These are phyloP conservation scores for Hydnomerulius pinastri DNA, from an alignment of 768 basidiomycete species.

Conservation along the genomic window DNA sequence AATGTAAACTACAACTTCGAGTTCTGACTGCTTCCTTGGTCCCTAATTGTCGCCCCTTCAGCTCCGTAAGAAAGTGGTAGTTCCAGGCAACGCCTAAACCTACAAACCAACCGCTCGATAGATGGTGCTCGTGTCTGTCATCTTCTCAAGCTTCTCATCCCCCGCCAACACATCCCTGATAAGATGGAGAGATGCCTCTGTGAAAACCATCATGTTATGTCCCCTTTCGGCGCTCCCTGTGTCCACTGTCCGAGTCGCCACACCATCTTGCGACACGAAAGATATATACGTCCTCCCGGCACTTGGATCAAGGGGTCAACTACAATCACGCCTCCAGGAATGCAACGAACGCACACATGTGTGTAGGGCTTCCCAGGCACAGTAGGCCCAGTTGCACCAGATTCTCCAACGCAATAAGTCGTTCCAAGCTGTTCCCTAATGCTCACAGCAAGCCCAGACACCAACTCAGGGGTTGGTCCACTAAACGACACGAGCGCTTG, in stretches of 20 bases:
- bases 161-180: slow-evolving; percentile 14
- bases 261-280: slow-evolving; percentile 9
- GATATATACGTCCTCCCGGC: slow-evolving; percentile 13
- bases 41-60: no score
- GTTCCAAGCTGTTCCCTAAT: slow-evolving; percentile 12
- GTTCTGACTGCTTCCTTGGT: not conserved
- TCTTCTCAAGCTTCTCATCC: slow-evolving; percentile 10
- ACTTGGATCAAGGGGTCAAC: not conserved
- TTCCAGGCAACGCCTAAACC: no score
- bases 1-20: not conserved
- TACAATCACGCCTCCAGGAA: not conserved
- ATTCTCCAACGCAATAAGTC: slow-evolving; percentile 21
- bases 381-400: slow-evolving; percentile 21
- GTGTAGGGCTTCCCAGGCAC: slow-evolving; percentile 3
- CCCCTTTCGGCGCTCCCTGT: slow-evolving; percentile 15
- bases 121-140: not conserved
- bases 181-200: slow-evolving; percentile 15
- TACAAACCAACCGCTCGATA: no score
- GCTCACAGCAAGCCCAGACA: slow-evolving; percentile 15
- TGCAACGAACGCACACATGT: slow-evolving; percentile 8
- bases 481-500: slow-evolving; percentile 1
- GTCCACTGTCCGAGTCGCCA: slow-evolving; percentile 14
- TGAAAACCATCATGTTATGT: slow-evolving; percentile 20
- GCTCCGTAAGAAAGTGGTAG: no score
- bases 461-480: slow-evolving; percentile 19